Base-by-base conservation (phyloP, 2,329 filamentous ascomycete species). In the Talaromyces amestolkiae region DNA sequence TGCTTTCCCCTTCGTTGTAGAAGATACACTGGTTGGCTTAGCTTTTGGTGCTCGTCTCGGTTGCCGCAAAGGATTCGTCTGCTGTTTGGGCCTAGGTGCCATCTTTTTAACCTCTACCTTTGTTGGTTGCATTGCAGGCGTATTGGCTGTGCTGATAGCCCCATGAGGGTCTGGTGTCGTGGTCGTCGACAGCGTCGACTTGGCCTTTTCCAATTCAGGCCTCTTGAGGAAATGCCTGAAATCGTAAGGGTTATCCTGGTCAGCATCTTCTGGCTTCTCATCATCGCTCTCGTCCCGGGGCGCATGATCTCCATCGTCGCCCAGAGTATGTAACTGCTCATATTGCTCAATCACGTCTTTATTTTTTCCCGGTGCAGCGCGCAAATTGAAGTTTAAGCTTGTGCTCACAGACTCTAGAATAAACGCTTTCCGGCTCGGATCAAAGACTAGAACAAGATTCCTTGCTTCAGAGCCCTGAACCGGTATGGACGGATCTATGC, bases 351-450 rank as follows among this genome's bases (percentile, higher is more conserved):
- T 84, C 47, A 96, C 82, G 71, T 84, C 86, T 35, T 86, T 85
- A 62, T 91, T 86, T 71, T 89, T 89, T 69, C 83, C 85, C 2
- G 90, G 91, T 15, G 87, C 87, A 64, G 85, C 87, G 61, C 86
- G 87, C 63, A 97, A 80, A 76, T 97, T 97, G 89, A 97, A 93
- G 72, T 92, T 89, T 78, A 96, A 90, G 45, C 89, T 88, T n/a
- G 89, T 90, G 74, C 92, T 87, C 63, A 97, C 82, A 61, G 87
- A 88, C 79, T 97, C 92, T 63, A 97, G 84, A 33, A 95, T 87
- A 70, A 95, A 95, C 64, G 85, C 89, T 72, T 94, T 87, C 61
- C 87, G 87, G 19, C 83, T 81, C 9, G 89, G 84, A 76, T 96
- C 91, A 73, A 94, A 95, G 65, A 94, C 85, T 61, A 96, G 84